Percentiles rank a stretch among this genome's conserved stretches.
phyloP scores from a whole-genome alignment of 352 stramenopile genomes.

The Phytophthora ramorum region DNA sequence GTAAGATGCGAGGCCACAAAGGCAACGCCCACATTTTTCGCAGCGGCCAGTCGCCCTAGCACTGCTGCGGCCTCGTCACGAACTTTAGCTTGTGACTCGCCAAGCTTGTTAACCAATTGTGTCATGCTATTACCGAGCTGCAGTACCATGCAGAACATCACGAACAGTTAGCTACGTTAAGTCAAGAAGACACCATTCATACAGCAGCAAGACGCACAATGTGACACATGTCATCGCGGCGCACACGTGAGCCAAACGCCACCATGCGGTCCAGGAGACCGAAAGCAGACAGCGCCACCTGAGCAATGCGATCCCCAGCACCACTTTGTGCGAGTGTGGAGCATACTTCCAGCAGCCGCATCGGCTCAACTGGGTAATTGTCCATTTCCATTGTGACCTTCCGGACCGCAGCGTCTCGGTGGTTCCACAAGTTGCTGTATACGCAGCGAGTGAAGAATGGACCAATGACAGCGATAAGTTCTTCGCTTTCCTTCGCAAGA shows the following conservation, averaged over 20 bases:
- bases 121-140: constrained; percentile 81
- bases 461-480: constrained; percentile 79
- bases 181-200: neutral
- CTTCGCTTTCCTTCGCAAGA: constrained; percentile 78
- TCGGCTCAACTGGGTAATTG: constrained; percentile 54
- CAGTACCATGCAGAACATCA: constrained; percentile 11
- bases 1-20: constrained; percentile 69
- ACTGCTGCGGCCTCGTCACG: constrained; percentile 68
- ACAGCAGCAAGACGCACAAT: constrained; percentile 53
- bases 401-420: constrained; percentile 82
- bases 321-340: constrained; percentile 78
- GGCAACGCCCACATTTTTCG: constrained; percentile 72
- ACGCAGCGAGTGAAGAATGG: constrained; percentile 82
- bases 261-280: constrained; percentile 69
- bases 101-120: constrained; percentile 82
- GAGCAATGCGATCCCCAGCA: constrained; percentile 72
- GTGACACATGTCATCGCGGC: constrained; percentile 66
- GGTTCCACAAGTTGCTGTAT: constrained; percentile 90
- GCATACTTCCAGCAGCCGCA: constrained; percentile 62
- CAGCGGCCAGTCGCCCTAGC: constrained; percentile 51
- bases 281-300: constrained; percentile 82
- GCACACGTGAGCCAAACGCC: constrained; percentile 49
- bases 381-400: constrained; percentile 85
- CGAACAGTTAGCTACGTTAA: constrained; percentile 5
- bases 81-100: constrained; percentile 75